phyloP scores from a whole-genome alignment of 176 grass and related monocot genomes.

The Zizania latifolia region DNA sequence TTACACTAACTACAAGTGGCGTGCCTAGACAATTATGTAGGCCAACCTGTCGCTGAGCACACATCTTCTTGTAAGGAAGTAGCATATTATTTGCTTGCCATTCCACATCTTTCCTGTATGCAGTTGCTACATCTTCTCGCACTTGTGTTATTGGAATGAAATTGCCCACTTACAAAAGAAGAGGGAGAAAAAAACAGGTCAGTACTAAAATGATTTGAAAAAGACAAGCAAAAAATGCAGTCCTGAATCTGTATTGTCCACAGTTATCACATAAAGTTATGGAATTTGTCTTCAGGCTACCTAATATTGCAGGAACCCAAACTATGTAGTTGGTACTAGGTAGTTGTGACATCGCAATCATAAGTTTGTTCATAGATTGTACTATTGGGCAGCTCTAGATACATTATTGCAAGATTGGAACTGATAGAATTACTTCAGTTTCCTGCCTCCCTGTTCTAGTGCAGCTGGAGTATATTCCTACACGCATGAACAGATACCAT shows the following conservation, averaged over 20 bases:
- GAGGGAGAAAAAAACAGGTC: background rate
- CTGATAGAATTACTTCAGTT: background rate
- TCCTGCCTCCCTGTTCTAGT: background rate
- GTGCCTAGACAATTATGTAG: background rate
- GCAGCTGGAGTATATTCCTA: background rate
- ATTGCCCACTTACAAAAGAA: constrained; percentile 64
- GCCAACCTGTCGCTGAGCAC: constrained; percentile 51
- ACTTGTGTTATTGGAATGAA: constrained; percentile 70
- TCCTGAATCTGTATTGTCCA: background rate
- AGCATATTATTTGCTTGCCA: constrained; percentile 54
- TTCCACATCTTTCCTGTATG: constrained; percentile 65
- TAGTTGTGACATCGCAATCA: constrained; percentile 14
- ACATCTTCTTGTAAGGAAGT: constrained; percentile 71
- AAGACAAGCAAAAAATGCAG: background rate
- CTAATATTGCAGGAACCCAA: background rate
- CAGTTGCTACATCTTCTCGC: constrained; percentile 61
- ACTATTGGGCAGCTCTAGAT: background rate
- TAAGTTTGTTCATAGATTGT: background rate
- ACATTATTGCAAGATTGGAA: background rate
- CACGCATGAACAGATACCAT: background rate
- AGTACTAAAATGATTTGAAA: constrained; percentile 3
- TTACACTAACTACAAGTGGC: background rate
- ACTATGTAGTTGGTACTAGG: background rate
- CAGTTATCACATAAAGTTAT: background rate
- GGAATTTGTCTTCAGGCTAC: background rate